These are phyloP conservation scores for Fragilaria crotonensis DNA, from an alignment of 108 stramenopile species.

Conservation along the genomic window DNA sequence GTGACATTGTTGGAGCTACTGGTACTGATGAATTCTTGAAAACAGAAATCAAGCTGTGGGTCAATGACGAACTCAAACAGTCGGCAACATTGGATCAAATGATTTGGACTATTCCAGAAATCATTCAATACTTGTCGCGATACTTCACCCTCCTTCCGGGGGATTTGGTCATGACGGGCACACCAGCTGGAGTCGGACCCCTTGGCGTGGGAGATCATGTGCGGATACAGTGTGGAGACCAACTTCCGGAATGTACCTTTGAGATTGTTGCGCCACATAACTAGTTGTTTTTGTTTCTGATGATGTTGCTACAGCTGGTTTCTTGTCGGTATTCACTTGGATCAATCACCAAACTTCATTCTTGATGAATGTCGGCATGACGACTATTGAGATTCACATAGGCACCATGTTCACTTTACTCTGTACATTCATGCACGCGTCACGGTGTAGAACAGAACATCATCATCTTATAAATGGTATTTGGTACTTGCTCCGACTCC, in stretches of 20 bases:
- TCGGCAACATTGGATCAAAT: conserved; percentile 42
- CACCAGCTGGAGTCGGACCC: conserved; percentile 86
- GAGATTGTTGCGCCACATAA: too few relatives aligned
- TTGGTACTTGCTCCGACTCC: too few relatives aligned
- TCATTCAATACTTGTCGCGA: conserved; percentile 52
- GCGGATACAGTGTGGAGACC: not conserved
- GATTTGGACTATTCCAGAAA: conserved; percentile 83
- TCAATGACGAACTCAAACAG: conserved; percentile 57
- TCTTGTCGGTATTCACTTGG: too few relatives aligned
- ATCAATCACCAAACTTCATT: too few relatives aligned
- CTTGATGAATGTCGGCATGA: too few relatives aligned
- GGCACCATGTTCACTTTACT: too few relatives aligned
- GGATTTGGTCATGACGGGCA: conserved; percentile 92
- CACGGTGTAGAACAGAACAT: too few relatives aligned
- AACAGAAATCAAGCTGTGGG: conserved; percentile 27
- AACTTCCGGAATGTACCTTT: conserved; percentile 2
- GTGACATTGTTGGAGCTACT: conserved; percentile 16
- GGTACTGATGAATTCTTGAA: not conserved
- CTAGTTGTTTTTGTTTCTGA: too few relatives aligned
- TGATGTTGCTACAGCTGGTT: too few relatives aligned
- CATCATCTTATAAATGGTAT: too few relatives aligned
- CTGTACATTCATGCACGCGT: too few relatives aligned
- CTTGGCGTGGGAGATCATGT: conserved; percentile 54
- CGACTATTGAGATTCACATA: too few relatives aligned
- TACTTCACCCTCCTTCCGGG: conserved; percentile 58